Percentiles rank a stretch among this genome's conserved stretches.
Evolutionary conservation across 768 basidiomycete genomes (phyloP).

Genomic region (Boletus fagicola): DNA sequence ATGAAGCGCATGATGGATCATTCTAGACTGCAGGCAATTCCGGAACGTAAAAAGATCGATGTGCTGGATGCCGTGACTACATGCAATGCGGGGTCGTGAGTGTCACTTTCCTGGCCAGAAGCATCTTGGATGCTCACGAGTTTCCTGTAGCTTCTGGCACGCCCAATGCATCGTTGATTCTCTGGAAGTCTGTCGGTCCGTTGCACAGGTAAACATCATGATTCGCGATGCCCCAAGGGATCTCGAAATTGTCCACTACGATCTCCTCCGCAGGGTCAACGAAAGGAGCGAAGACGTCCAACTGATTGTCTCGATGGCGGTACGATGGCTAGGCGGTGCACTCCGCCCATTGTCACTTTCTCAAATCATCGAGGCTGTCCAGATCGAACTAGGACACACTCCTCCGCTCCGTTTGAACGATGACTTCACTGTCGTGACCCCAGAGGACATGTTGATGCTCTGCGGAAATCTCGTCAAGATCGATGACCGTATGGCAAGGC

Average conservation of each 20-base stretch:
- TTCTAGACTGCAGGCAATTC: slow-evolving; percentile 24
- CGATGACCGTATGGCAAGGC: slow-evolving; percentile 19
- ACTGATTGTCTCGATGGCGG: slow-evolving; percentile 24
- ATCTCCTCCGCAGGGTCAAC: slow-evolving; percentile 21
- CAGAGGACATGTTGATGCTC: slow-evolving; percentile 25
- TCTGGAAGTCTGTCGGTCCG: slow-evolving; percentile 25
- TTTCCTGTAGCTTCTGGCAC: slow-evolving; percentile 23
- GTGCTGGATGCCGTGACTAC: slow-evolving; percentile 16
- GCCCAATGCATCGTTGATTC: slow-evolving; percentile 31
- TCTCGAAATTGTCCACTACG: slow-evolving; percentile 22
- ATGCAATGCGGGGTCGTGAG: slow-evolving; percentile 22
- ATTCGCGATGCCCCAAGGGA: slow-evolving; percentile 18
- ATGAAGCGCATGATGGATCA: slow-evolving; percentile 27
- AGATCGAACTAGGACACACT: slow-evolving; percentile 25
- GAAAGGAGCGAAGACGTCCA: slow-evolving; percentile 25
- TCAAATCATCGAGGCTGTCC: slow-evolving; percentile 30
- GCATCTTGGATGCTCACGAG: neutral
- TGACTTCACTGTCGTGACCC: slow-evolving; percentile 24
- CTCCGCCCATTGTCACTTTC: slow-evolving; percentile 27
- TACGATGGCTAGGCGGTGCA: slow-evolving; percentile 27
- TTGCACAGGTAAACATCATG: slow-evolving; percentile 23
- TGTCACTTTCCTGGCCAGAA: neutral
- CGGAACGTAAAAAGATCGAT: slow-evolving; percentile 22
- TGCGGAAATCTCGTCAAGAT: slow-evolving; percentile 30
- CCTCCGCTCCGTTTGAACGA: slow-evolving; percentile 26